These are phyloP conservation scores for Eucommia ulmoides DNA, from an alignment of 257 asterid genomes.

Conservation along the genomic window DNA sequence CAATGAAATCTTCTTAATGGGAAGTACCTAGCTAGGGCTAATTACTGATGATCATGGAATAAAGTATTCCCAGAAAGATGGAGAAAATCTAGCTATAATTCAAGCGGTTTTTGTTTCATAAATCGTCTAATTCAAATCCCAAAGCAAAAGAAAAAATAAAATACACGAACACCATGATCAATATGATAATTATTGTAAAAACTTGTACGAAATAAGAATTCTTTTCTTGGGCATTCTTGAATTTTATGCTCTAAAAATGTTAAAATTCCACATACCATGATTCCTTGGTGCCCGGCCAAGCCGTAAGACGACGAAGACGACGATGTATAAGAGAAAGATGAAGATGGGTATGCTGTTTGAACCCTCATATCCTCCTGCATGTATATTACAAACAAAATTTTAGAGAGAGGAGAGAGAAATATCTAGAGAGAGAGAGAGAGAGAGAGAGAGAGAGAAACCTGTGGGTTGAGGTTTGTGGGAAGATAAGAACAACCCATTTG, in stretches of 20 bases:
- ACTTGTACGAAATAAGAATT: too few species aligned
- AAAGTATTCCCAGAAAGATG: background rate
- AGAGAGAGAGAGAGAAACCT: constrained; percentile 23
- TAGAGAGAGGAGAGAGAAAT: too few species aligned
- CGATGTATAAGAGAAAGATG: constrained; percentile 29
- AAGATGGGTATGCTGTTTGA: constrained; percentile 26
- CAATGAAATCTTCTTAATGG: too few species aligned
- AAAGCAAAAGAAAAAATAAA: too few species aligned
- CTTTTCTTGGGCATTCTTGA: background rate
- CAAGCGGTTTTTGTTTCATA: background rate
- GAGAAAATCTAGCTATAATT: background rate
- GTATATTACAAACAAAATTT: constrained; percentile 7
- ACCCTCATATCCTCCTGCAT: constrained; percentile 57
- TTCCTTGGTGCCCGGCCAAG: constrained; percentile 35
- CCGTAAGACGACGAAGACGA: constrained; percentile 40
- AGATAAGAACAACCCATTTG: constrained; percentile 59
- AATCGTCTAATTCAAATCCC: background rate
- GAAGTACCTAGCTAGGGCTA: background rate
- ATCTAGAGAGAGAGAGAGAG: background rate
- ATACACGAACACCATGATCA: too few species aligned
- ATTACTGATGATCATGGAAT: background rate
- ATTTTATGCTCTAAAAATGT: background rate
- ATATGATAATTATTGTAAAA: too few species aligned
- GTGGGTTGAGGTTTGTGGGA: constrained; percentile 19
- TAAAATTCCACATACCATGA: constrained; percentile 27